Evolutionary conservation across 805 yeast species (phyloP), one percentile per base, ranked within the genome.

Genomic region (Candida stauntonica): DNA sequence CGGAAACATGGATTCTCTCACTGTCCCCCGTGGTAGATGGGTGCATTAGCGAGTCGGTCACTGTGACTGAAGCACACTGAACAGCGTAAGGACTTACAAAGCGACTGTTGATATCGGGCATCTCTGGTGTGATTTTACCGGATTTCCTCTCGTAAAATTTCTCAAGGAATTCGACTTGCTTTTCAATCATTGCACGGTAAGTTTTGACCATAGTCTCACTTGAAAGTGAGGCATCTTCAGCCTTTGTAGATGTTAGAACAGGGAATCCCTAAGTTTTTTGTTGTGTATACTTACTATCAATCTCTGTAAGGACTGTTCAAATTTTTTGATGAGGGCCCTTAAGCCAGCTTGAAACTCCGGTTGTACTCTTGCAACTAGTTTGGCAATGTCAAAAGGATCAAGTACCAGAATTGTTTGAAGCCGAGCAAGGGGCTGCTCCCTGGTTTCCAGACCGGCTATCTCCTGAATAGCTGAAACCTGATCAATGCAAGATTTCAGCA

Each of bases 241-340:
- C 7, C 24, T 7, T 12, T 17, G n/a, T n/a, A n/a, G n/a, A n/a
- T n/a, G n/a, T n/a, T n/a, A n/a, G n/a, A n/a, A n/a, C n/a, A n/a
- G n/a, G n/a, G n/a, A n/a, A n/a, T n/a, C n/a, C n/a, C n/a, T n/a
- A n/a, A n/a, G n/a, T n/a, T n/a, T n/a, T n/a, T n/a, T n/a, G n/a
- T n/a, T n/a, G 19, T 17, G 14, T 24, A n/a, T 26, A 35, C 44
- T 23, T 23, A 40, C 44, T 9, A 36, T 13, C 13, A 36, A n/a
- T 3, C 40, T 16, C 7, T 36, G 34, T 8, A 40, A 17, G 5
- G 44, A 40, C 2, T 13, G 23, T 21, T 40, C 44, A 29, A 40
- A 36, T 17, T 33, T 15, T 21, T 8, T 6, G 18, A 14, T 24
- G n/a, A n/a, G n/a, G n/a, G n/a, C n/a, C n/a, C n/a, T n/a, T n/a